phyloP scores from a whole-genome alignment of 2,329 filamentous ascomycete genomes.

The Acrodontium crateriforme region DNA sequence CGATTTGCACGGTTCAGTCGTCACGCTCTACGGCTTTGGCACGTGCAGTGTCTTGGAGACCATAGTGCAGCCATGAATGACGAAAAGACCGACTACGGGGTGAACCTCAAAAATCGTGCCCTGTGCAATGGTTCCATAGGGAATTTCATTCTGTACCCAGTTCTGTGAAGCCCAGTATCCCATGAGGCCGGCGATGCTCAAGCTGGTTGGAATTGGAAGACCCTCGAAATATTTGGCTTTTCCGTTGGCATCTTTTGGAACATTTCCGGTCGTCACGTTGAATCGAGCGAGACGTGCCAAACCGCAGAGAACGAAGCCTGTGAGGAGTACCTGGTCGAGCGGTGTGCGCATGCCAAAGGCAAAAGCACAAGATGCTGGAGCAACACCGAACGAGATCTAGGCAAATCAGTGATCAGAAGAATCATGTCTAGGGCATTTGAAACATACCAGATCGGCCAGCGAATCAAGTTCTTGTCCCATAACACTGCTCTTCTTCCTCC shows the following conservation, averaged over 20 bases:
- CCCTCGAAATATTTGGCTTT: conserved; percentile 96
- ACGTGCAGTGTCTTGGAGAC: conserved; percentile 89
- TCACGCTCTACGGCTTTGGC: conserved; percentile 52
- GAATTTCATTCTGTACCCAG: conserved; percentile 68
- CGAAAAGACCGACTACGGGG: conserved; percentile 65
- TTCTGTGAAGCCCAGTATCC: conserved; percentile 74
- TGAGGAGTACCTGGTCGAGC: conserved; percentile 66
- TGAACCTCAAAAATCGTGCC: conserved; percentile 70
- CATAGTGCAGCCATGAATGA: conserved; percentile 87
- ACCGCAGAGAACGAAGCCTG: conserved; percentile 88
- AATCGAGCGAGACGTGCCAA: conserved; percentile 88
- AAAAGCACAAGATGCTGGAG: conserved; percentile 78
- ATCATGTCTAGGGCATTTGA: neutral
- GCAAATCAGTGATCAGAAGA: neutral
- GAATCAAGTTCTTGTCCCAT: conserved; percentile 98
- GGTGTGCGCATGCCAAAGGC: conserved; percentile 74
- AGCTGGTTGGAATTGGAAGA: conserved; percentile 83
- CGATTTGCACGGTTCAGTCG: too few relatives aligned
- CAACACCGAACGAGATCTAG: conserved; percentile 88
- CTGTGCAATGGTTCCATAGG: conserved; percentile 53
- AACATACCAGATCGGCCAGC: conserved; percentile 73
- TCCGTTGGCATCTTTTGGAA: conserved; percentile 82
- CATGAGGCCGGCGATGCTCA: conserved; percentile 71
- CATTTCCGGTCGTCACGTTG: conserved; percentile 81
- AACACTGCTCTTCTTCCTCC: conserved; percentile 90